Conservation (phyloP, 495 filamentous ascomycete species). For the Annulohypoxylon stygium region DNA sequence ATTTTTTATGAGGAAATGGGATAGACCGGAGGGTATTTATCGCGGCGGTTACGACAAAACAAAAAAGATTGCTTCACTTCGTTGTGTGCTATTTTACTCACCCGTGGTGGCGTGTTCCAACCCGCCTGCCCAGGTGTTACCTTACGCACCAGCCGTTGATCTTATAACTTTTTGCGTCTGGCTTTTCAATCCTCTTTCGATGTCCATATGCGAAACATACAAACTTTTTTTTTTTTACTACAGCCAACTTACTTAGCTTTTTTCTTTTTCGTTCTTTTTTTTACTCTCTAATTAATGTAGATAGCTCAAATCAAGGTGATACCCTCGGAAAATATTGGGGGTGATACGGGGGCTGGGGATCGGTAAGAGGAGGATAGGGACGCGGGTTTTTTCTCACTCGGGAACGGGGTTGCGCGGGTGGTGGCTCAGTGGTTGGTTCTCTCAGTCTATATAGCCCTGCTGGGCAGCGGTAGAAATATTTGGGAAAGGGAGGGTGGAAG, state of each 20-base stretch:
- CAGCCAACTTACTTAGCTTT: background rate
- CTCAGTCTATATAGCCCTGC: conserved; percentile 40
- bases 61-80: conserved; percentile 45
- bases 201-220: conserved; percentile 40
- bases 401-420: conserved; percentile 1
- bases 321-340: conserved; percentile 39
- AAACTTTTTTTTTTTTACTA: conserved; percentile 21
- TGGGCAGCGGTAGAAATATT: conserved; percentile 45
- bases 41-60: conserved; percentile 40
- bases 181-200: conserved; percentile 31
- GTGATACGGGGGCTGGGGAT: conserved; percentile 14
- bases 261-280: conserved; percentile 5
- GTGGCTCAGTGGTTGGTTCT: conserved; percentile 12
- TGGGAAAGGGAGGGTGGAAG: background rate
- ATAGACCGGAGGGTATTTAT: conserved; percentile 40
- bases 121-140: background rate
- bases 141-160: conserved; percentile 17
- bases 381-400: conserved; percentile 5
- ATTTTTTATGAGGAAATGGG: conserved; percentile 38
- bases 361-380: conserved; percentile 20
- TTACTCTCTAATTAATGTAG: conserved; percentile 43
- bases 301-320: conserved; percentile 41
- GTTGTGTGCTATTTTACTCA: conserved; percentile 38
- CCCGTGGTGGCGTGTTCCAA: conserved; percentile 22
- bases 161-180: conserved; percentile 18